Base-by-base conservation (phyloP, 176 grass and related monocot genomes). In the bread wheat (Triticum aestivum) region DNA sequence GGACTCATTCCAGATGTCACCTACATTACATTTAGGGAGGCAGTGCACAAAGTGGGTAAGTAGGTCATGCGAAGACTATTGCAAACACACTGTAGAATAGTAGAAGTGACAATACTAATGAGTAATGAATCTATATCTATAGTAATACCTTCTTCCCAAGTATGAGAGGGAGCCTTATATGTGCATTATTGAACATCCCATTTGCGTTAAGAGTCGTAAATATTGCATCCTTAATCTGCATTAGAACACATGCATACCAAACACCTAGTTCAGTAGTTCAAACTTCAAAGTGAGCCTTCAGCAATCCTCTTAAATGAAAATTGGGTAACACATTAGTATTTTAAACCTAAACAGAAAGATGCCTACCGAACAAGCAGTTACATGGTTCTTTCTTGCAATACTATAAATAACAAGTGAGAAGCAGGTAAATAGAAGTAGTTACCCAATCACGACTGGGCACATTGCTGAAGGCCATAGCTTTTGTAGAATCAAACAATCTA, bases 1-100 rank as follows among this genome's bases (percentile, higher is more conserved):
- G 93, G 96, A 89, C 96, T 98, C 96, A 98, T 95, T 73, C 91
- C 96, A 79, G 93, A 98, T 89, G 96, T 98, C 77, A 98, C 96
- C 96, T 95, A 81, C 66, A 88, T 38, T 38, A 38, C 37, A 69
- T 80, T 83, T 21, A 87, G 68, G 83, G 11, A 81, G 41, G 21
- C 52, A 78, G 51, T 86, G 61, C 69, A 83, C 61, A 83, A 74
- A 87, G 52, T 73, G 33, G 81, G 26, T 0, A 34, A 80, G 41
- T 73, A 70, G n/a, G 32, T 65, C 1, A 1, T 68, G 20, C 14
- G 44, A 52, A 80, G 23, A 49, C 44, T 34, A 63, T 73, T 61
- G 51, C 27, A 80, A 66, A 84, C 58, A 82, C 66, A 69, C 14
- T 49, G 18, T 17, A 33, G 32, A 33, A 33, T 33, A 33, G 32